Base-by-base conservation (phyloP, 768 basidiomycete species). In the Sporobolomyces pararoseus region DNA sequence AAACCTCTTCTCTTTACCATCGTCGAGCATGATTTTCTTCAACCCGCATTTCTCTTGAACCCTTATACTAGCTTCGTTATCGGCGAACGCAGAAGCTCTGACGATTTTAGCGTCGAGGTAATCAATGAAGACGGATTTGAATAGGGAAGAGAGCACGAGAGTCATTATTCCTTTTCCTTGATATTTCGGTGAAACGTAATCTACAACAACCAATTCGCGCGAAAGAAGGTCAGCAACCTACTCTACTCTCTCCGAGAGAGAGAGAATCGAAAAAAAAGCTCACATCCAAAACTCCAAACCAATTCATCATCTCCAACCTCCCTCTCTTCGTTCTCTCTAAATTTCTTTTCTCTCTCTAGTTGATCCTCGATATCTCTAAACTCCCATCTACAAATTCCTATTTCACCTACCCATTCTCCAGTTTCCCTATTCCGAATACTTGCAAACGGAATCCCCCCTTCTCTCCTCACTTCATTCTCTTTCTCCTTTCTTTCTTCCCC, bases 341-440 rank as follows among this genome's bases (percentile, higher is more conserved):
- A 39, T 13, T 61, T 29, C 31, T 35, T 53, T 9, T 65, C 59
- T 44, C 66, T 64, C 44, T 76, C 65, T 3, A 37, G 54, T 0
- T 0, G 42, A 13, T 65, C 71, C 9, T 35, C 37, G 0, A 63
- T 32, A 6, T 72, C 73, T 42, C 63, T 35, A 49, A 58, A 76
- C 25, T 39, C n/a, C 63, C 64, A 65, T 31, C 59, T 9, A 10
- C 0, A 0, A 1, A 49, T 10, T 16, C 59, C 58, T 9, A 70
- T 31, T n/a, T 70, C 64, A 29, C 69, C 69, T 17, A 65, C 37
- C 59, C 59, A 65, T 23, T 70, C 69, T 29, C 39, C 69, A 7
- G 42, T 54, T n/a, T 65, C 64, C 6, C n/a, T 37, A 1, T 59
- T 23, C 1, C 69, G 17, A 44, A 66, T 57, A 4, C 17, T 39